Conservation (phyloP, 2,329 filamentous ascomycete genomes). For the Penicillium sp. region DNA sequence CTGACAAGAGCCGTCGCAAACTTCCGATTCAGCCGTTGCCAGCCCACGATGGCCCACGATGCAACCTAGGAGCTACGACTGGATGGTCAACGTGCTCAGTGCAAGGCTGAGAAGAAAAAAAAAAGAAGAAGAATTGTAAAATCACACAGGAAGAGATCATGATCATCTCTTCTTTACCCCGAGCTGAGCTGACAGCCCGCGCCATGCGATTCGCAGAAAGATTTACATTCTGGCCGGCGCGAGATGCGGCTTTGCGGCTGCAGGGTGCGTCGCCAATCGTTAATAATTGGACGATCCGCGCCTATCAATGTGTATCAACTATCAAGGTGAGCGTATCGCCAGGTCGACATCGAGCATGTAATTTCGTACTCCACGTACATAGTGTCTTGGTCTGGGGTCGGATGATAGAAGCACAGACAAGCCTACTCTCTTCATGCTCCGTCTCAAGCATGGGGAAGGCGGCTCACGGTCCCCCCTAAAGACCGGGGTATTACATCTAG, state of each 20-base stretch:
- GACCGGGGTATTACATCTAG: slow-evolving; percentile 2
- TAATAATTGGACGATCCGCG: slow-evolving; percentile 28
- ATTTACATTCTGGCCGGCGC: slow-evolving; percentile 11
- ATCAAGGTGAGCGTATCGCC: slow-evolving; percentile 2
- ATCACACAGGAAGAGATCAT: too few relatives aligned
- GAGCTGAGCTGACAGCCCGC: neutral
- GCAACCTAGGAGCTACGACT: neutral
- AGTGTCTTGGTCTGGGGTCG: neutral
- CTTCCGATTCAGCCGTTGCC: neutral
- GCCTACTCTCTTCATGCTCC: neutral
- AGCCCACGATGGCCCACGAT: neutral
- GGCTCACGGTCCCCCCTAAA: slow-evolving; percentile 1
- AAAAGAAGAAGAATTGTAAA: neutral
- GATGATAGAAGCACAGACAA: neutral
- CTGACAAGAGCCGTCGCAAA: neutral
- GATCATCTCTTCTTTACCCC: too few relatives aligned
- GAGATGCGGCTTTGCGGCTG: slow-evolving; percentile 28
- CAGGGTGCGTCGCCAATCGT: slow-evolving; percentile 19
- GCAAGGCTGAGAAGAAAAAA: neutral
- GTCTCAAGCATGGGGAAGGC: neutral
- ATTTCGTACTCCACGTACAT: neutral
- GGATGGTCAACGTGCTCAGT: neutral
- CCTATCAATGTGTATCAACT: slow-evolving; percentile 23
- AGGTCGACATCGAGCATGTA: neutral
- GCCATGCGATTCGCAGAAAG: neutral